Evolutionary conservation across 176 grass and related monocot species (phyloP).

Genomic region (Bothriochloa decipiens): DNA sequence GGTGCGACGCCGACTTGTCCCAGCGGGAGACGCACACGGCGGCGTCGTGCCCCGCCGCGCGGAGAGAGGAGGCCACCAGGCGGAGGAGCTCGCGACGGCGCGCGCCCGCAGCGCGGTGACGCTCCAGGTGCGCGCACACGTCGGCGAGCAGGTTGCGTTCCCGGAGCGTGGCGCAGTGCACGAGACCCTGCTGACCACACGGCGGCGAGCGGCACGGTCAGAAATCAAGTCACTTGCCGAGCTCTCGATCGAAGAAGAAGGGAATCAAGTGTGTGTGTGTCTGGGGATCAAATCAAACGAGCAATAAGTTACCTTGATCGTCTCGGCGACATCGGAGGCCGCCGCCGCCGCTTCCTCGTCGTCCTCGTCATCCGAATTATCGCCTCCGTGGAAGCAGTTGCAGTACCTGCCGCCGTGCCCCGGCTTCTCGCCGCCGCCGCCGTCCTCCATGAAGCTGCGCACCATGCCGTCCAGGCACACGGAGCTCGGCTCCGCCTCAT

Average conservation of each 20-base stretch:
- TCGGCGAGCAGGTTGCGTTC: constrained; percentile 88
- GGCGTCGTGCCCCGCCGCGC: constrained; percentile 54
- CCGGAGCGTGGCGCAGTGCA: constrained; percentile 63
- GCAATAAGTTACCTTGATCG: constrained; percentile 54
- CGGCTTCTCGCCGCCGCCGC: constrained; percentile 33
- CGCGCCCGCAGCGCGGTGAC: constrained; percentile 41
- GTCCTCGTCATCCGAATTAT: constrained; percentile 44
- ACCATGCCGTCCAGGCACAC: constrained; percentile 86
- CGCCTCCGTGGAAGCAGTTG: constrained; percentile 70
- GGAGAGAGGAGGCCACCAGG: constrained; percentile 53
- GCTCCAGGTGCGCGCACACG: constrained; percentile 56
- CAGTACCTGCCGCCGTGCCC: constrained; percentile 48
- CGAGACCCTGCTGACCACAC: constrained; percentile 53
- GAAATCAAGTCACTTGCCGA: not conserved
- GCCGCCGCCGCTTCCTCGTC: constrained; percentile 35
- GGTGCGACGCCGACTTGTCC: constrained; percentile 59
- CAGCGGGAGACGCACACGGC: constrained; percentile 64
- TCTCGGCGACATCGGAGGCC: constrained; percentile 55
- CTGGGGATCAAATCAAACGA: no score
- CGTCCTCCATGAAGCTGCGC: constrained; percentile 80
- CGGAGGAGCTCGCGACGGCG: constrained; percentile 49
- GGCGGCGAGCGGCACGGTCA: not conserved
- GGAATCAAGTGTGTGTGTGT: no score
- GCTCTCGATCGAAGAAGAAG: no score
- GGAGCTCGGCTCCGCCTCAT: constrained; percentile 64